A percentile compares a stretch with the other conserved stretches of the same genome.
Evolutionary conservation across 2,329 filamentous ascomycete species (phyloP).

Genomic region (Aspergillus ochraceoroseus): DNA sequence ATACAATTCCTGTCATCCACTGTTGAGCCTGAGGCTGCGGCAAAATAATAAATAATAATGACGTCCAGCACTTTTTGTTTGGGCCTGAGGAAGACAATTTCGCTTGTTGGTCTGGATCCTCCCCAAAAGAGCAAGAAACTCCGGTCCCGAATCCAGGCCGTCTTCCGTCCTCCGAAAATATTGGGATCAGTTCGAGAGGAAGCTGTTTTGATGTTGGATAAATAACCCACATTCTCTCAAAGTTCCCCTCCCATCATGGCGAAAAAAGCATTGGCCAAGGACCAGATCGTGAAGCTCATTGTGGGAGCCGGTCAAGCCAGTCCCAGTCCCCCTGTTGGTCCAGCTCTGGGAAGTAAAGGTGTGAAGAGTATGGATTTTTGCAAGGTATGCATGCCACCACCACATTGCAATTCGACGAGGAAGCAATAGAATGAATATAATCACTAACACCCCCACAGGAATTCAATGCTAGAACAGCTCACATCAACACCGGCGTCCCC

Average conservation of each 20-base stretch:
- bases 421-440: neutral
- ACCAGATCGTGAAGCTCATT: constrained; percentile 92
- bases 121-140: constrained; percentile 18
- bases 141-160: constrained; percentile 16
- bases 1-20: no score
- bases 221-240: neutral
- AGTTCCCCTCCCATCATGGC: constrained; percentile 49
- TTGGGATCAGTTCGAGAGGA: constrained; percentile 14
- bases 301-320: constrained; percentile 93
- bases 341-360: constrained; percentile 92
- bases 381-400: constrained; percentile 59
- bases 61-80: constrained; percentile 21
- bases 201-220: constrained; percentile 1
- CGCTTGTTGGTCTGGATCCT: neutral
- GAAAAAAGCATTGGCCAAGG: constrained; percentile 48
- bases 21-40: no score
- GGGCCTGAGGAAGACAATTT: neutral
- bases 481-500: constrained; percentile 76
- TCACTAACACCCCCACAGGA: constrained; percentile 55
- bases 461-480: constrained; percentile 90
- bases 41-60: constrained; percentile 14
- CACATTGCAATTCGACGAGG: neutral
- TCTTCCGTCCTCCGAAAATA: no score
- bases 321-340: constrained; percentile 92
- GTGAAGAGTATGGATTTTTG: constrained; percentile 99